A percentile compares a stretch with the other conserved stretches of the same genome.
These are phyloP conservation scores for Massarina eburnea DNA, from an alignment of 2,329 filamentous ascomycete genomes.

Conservation along the genomic window DNA sequence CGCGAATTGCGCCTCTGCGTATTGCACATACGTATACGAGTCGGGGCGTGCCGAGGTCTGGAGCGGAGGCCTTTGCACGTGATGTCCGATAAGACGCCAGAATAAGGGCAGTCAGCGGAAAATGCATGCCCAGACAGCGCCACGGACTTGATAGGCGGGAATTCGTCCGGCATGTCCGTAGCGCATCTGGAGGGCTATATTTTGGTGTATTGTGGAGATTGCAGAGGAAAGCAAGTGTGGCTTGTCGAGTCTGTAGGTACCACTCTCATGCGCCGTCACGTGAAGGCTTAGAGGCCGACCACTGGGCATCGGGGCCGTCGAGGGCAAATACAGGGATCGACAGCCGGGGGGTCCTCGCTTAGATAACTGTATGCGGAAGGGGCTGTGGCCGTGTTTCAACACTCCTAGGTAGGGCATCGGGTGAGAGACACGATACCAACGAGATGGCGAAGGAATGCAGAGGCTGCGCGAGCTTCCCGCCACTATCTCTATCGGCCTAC, in stretches of 20 bases:
- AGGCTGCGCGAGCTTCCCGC: too few species aligned
- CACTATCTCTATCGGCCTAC: too few species aligned
- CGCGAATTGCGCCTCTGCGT: too few species aligned
- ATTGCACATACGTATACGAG: too few species aligned
- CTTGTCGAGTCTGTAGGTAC: neutral
- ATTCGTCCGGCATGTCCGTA: neutral
- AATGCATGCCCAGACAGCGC: neutral
- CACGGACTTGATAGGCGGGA: neutral
- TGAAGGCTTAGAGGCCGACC: neutral
- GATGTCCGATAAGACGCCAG: neutral
- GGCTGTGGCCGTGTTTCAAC: neutral
- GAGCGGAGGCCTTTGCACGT: too few species aligned
- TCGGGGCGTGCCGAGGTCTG: too few species aligned
- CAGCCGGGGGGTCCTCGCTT: neutral
- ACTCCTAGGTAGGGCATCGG: neutral
- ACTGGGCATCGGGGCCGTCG: neutral
- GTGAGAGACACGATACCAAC: neutral
- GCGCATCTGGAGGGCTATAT: neutral
- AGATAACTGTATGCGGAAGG: neutral
- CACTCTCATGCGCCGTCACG: neutral
- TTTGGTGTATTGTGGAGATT: constrained; percentile 1
- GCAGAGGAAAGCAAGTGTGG: neutral
- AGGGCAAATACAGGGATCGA: neutral
- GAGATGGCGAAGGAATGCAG: neutral
- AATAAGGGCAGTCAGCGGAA: neutral